Percentiles rank a stretch among this genome's conserved stretches.
Evolutionary conservation across 371 early-diverging fungal genomes (phyloP).

Genomic region (Synchytrium microbalum): DNA sequence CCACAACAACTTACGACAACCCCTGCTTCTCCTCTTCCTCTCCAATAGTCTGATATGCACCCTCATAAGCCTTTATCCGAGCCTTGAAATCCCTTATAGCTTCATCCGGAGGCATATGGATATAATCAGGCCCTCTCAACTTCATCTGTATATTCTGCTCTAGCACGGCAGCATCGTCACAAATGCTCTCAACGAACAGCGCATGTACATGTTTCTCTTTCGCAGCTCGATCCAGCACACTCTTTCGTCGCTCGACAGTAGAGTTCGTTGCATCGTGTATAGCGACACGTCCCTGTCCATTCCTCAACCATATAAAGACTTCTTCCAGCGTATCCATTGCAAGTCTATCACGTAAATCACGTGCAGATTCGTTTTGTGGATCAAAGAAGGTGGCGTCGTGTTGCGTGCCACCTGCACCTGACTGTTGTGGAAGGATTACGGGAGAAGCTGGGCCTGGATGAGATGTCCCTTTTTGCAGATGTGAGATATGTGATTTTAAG

Average conservation of each 20-base stretch:
- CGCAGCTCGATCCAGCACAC: slow-evolving; percentile 52
- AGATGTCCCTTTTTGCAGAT: slow-evolving; percentile 5
- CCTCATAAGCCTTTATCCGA: slow-evolving; percentile 73
- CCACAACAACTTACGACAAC: slow-evolving; percentile 27
- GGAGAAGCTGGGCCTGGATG: slow-evolving; percentile 9
- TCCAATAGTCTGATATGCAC: slow-evolving; percentile 66
- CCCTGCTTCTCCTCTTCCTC: slow-evolving; percentile 66
- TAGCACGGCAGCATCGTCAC: slow-evolving; percentile 61
- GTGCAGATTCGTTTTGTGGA: slow-evolving; percentile 62
- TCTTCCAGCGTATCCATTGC: slow-evolving; percentile 78
- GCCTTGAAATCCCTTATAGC: slow-evolving; percentile 69
- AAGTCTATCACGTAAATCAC: slow-evolving; percentile 57
- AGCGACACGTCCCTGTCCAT: slow-evolving; percentile 62
- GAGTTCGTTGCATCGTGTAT: slow-evolving; percentile 90
- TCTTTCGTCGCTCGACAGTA: slow-evolving; percentile 57
- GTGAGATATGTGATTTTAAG: neutral
- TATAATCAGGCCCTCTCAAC: slow-evolving; percentile 74
- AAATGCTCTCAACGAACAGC: slow-evolving; percentile 62
- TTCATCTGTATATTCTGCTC: slow-evolving; percentile 74
- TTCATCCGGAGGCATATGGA: slow-evolving; percentile 51
- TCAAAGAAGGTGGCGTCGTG: slow-evolving; percentile 64
- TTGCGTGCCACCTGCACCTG: slow-evolving; percentile 15
- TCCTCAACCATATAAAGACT: slow-evolving; percentile 63
- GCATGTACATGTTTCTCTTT: slow-evolving; percentile 37
- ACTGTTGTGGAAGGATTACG: slow-evolving; percentile 7